Evolutionary conservation across 176 grass and related monocot species (phyloP), one percentile per base, ranked within the genome.

Genomic region (Carex pumila): DNA sequence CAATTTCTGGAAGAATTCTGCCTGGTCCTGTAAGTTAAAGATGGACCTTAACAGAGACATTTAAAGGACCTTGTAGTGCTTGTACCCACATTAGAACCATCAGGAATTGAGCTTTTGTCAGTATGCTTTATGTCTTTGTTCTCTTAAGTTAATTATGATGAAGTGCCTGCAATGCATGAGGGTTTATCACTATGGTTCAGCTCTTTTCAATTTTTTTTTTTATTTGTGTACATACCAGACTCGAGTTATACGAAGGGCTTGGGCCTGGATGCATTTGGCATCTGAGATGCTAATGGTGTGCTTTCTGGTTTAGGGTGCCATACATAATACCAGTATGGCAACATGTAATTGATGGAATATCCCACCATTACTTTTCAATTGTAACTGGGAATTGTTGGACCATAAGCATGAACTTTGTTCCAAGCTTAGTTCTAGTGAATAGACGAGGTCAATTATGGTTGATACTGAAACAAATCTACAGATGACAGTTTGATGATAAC

Each of bases 101-200:
- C 67, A 47, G 94, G 94, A 79, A 47, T 97, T 59, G 92, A 94
- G 90, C 94, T 25, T 25, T 97, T 97, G 25, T 89, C 81, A 1
- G 94, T 97, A 91, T 88, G 94, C 89, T 66, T 14, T 52, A 57
- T 19, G n/a, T 14, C 39, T 71, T 71, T 71, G 14, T 71, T 21
- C 7, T 47, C 68, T 71, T 4, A 71, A 71, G 15, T 45, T 11
- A 71, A 71, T 71, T 45, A 21, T 45, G 68, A 47, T 10, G 47
- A 21, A 47, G 37, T 71, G 37, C 41, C 39, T 47, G 22, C 22
- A 29, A 29, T 64, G 39, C 68, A 47, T 47, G 34, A 45, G 17
- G 10, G 7, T 43, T 47, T 8, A 71, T 47, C n/a, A 45, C 0
- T 45, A 43, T 71, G 36, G 14, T 71, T 41, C 36, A 9, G 67